Conservation (phyloP, 352 stramenopile species). For the Aphanomyces cochlioides region DNA sequence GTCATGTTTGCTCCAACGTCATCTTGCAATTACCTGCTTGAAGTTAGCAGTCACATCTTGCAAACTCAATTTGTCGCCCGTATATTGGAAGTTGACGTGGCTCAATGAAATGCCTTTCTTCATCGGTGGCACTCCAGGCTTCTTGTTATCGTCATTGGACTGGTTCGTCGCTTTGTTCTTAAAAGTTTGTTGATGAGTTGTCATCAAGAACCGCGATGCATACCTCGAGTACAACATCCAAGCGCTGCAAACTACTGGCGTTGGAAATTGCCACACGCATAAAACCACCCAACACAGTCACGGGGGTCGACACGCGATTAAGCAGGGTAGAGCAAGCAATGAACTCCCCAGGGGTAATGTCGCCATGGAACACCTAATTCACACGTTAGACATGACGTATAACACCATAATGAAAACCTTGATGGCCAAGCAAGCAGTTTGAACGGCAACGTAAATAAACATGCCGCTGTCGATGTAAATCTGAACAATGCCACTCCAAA, state of each 20-base stretch:
- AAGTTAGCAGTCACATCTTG: slow-evolving; percentile 8
- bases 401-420: neutral
- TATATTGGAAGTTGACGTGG: slow-evolving; percentile 26
- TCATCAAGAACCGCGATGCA: neutral
- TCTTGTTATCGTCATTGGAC: neutral
- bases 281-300: slow-evolving; percentile 24
- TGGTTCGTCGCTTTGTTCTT: too few relatives aligned
- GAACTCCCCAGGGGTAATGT: slow-evolving; percentile 26
- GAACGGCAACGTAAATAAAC: slow-evolving; percentile 25
- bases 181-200: too few relatives aligned
- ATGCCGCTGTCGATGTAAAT: slow-evolving; percentile 27
- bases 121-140: slow-evolving; percentile 1
- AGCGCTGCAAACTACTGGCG: slow-evolving; percentile 20
- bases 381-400: neutral
- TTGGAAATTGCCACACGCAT: slow-evolving; percentile 29
- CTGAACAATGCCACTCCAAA: slow-evolving; percentile 29
- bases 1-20: neutral
- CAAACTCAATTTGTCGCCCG: neutral
- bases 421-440: slow-evolving; percentile 17
- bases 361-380: slow-evolving; percentile 24
- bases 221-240: slow-evolving; percentile 14
- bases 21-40: slow-evolving; percentile 10
- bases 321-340: slow-evolving; percentile 13
- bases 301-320: slow-evolving; percentile 25
- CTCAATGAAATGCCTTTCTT: slow-evolving; percentile 6